Evolutionary conservation across 2,329 filamentous ascomycete genomes (phyloP).

Genomic region (Neofusicoccum sp.): DNA sequence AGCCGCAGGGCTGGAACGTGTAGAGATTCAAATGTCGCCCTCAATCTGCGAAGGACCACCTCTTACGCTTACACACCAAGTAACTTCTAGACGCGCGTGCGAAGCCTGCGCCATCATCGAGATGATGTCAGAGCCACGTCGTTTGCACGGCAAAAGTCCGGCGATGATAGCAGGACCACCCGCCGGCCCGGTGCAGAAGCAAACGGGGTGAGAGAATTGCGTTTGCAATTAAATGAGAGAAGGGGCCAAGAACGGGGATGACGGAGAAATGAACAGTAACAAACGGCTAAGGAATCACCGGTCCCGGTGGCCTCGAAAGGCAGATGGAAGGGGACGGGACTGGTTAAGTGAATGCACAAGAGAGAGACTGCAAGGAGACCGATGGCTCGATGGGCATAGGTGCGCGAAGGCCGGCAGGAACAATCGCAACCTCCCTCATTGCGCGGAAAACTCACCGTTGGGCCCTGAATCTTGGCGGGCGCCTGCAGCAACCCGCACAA

Average conservation of each 20-base stretch:
- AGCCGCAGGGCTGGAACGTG: background rate
- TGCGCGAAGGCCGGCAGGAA: background rate
- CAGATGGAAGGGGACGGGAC: no score
- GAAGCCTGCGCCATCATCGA: background rate
- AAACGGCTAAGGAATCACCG: no score
- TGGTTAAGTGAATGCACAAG: no score
- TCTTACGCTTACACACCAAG: background rate
- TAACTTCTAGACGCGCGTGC: background rate
- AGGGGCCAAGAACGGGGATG: no score
- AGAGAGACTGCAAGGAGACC: no score
- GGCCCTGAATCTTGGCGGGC: background rate
- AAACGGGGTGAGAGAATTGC: background rate
- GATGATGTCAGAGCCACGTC: constrained; percentile 11
- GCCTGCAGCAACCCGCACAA: constrained; percentile 4
- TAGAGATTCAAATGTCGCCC: background rate
- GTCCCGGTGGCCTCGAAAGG: no score
- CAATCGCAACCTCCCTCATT: background rate
- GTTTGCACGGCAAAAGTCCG: constrained; percentile 6
- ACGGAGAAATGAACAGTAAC: no score
- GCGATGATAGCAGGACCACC: background rate
- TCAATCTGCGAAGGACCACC: background rate
- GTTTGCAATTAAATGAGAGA: no score
- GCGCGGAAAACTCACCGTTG: background rate
- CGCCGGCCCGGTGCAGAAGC: background rate
- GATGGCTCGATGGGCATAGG: no score